A percentile compares a stretch with the other conserved stretches of the same genome.
Evolutionary conservation across 2,329 filamentous ascomycete genomes (phyloP).

Genomic region (Parastagonospora avenae): DNA sequence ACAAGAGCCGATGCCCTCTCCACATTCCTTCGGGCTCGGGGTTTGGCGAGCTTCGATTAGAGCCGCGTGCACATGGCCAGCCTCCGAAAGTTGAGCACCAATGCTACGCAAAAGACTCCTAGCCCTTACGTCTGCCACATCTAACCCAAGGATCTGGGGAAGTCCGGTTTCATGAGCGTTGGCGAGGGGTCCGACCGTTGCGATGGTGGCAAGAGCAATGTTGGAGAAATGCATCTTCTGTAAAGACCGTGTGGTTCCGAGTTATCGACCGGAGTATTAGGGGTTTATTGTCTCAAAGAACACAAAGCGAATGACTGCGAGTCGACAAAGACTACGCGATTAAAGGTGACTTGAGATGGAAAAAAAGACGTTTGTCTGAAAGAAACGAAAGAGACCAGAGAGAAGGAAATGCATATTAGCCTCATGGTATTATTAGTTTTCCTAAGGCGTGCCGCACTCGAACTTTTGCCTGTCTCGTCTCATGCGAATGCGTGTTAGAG

Average conservation of each 20-base stretch:
- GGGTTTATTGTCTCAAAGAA: background rate
- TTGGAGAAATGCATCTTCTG: constrained; percentile 41
- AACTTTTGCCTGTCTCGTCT: background rate
- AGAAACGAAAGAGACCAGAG: background rate
- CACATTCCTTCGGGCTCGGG: constrained; percentile 35
- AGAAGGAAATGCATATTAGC: background rate
- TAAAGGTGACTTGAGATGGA: background rate
- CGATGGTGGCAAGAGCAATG: constrained; percentile 33
- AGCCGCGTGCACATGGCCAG: constrained; percentile 22
- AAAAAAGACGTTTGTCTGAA: background rate
- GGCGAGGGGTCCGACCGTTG: constrained; percentile 36
- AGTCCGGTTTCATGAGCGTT: constrained; percentile 37
- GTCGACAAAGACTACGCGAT: background rate
- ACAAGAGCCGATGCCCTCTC: constrained; percentile 36
- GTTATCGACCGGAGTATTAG: background rate
- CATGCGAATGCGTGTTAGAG: background rate
- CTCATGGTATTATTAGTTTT: background rate
- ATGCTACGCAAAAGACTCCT: constrained; percentile 36
- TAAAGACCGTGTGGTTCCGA: background rate
- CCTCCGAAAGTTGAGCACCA: constrained; percentile 29
- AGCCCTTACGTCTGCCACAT: constrained; percentile 41
- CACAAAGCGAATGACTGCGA: background rate
- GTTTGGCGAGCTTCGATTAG: constrained; percentile 28
- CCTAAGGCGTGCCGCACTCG: background rate
- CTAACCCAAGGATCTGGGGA: constrained; percentile 42